Evolutionary conservation across 768 basidiomycete genomes (phyloP).

Genomic region (Kwoniella dejecticola): DNA sequence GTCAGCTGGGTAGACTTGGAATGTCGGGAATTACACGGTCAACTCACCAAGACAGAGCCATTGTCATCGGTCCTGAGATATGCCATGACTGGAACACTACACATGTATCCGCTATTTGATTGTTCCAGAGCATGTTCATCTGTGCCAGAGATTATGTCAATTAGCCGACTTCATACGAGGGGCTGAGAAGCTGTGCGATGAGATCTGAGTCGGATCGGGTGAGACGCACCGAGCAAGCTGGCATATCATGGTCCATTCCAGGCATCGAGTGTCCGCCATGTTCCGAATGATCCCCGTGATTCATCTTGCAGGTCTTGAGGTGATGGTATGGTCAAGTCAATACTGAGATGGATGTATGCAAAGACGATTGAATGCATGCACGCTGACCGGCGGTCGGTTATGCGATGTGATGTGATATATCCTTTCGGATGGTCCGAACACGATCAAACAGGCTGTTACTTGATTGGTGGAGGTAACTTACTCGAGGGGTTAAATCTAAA

Average conservation of each 20-base stretch:
- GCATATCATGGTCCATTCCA: constrained; percentile 18
- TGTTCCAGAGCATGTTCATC: constrained; percentile 55
- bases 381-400: no score
- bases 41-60: constrained; percentile 53
- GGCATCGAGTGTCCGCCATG: constrained; percentile 29
- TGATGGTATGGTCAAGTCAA: no score
- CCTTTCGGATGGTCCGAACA: no score
- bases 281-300: constrained; percentile 26
- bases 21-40: background rate
- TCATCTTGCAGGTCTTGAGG: background rate
- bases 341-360: no score
- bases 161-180: background rate
- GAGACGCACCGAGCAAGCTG: constrained; percentile 30
- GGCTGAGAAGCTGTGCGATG: background rate
- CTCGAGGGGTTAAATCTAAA: no score
- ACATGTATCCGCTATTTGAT: constrained; percentile 44
- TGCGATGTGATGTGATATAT: no score
- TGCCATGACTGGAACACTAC: constrained; percentile 54
- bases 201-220: background rate
- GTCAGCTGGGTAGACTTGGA: background rate
- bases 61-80: constrained; percentile 42
- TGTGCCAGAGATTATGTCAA: constrained; percentile 7
- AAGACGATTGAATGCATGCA: no score
- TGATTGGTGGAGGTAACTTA: no score
- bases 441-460: no score